Evolutionary conservation across 768 basidiomycete genomes (phyloP), one percentile per base, ranked within the genome.

Genomic region (Phlegmacium glaucopus): DNA sequence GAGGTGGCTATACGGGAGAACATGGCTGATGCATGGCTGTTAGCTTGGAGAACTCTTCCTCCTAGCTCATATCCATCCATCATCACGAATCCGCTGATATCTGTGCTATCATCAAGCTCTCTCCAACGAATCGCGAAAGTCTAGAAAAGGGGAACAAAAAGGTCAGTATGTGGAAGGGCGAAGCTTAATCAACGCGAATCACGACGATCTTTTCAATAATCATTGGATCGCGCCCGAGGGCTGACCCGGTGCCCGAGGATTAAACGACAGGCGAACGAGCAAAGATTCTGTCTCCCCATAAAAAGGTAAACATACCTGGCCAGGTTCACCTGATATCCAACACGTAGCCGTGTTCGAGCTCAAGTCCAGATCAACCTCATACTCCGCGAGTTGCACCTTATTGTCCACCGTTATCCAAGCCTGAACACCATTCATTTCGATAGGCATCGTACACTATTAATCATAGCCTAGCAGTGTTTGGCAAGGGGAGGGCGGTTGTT

Each of bases 1-100:
- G 62, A 62, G 10, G 61, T 65, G 17, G 62, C 61, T 39, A 65
- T 59, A 28, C 60, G 61, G 40, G 64, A 65, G 47, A 65, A 65
- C 15, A 65, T 62, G n/a, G 59, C 57, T 4, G 63, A 55, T 6
- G 63, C 61, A 48, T 65, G 58, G 39, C 61, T 65, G 48, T 57
- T 59, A 26, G 64, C 61, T 36, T 60, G 57, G 18, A 63, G 56
- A n/a, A 65, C 60, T 39, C 64, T 40, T 11, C 64, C 64, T 11
- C 64, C 64, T 30, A 62, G 55, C 48, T 62, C 58, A 36, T 56
- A 61, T 5, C 64, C 62, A 39, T 65, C 64, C 58, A 65, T 62
- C 38, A 55, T 61, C 32, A 60, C 60, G 42, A 65, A 65, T 8
- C 64, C 64, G 17, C 62, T 61, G 39, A 61, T 57, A 50, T 65